Conservation (phyloP, 1,284 basidiomycete species). For the Tranzscheliella williamsii region DNA sequence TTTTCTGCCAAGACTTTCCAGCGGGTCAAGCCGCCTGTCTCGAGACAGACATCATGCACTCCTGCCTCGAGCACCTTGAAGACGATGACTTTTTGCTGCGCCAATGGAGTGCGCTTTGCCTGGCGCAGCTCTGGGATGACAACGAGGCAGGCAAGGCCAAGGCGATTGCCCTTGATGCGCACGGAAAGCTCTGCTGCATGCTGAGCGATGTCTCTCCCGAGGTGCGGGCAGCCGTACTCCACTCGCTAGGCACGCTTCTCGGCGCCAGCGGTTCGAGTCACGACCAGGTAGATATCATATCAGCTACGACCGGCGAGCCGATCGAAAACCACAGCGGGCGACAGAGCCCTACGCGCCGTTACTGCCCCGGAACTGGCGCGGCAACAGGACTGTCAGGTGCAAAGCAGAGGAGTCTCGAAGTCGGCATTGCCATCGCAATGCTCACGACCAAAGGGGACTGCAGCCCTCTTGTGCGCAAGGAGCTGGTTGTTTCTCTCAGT, state of each 20-base stretch:
- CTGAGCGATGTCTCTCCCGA: conserved; percentile 88
- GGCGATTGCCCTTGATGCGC: conserved; percentile 79
- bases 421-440: conserved; percentile 66
- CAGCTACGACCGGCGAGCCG: conserved; percentile 15
- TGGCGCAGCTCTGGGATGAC: conserved; percentile 91
- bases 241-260: conserved; percentile 89
- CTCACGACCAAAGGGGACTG: conserved; percentile 86
- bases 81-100: conserved; percentile 89
- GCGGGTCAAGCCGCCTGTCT: conserved; percentile 85
- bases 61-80: conserved; percentile 78
- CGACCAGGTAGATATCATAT: conserved; percentile 46
- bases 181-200: conserved; percentile 81
- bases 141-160: conserved; percentile 88
- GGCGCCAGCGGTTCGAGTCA: conserved; percentile 73
- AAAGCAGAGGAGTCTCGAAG: conserved; percentile 68
- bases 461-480: conserved; percentile 93
- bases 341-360: conserved; percentile 41
- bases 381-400: conserved; percentile 78
- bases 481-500: conserved; percentile 86
- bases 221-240: conserved; percentile 86
- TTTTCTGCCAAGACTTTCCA: conserved; percentile 84
- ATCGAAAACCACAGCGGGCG: conserved; percentile 5
- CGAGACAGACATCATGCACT: conserved; percentile 82
- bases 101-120: conserved; percentile 92
- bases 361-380: conserved; percentile 78